A percentile compares a stretch with the other conserved stretches of the same genome.
Conservation (phyloP, 345 rosid genomes). For the Eucalyptus tenuipes region DNA sequence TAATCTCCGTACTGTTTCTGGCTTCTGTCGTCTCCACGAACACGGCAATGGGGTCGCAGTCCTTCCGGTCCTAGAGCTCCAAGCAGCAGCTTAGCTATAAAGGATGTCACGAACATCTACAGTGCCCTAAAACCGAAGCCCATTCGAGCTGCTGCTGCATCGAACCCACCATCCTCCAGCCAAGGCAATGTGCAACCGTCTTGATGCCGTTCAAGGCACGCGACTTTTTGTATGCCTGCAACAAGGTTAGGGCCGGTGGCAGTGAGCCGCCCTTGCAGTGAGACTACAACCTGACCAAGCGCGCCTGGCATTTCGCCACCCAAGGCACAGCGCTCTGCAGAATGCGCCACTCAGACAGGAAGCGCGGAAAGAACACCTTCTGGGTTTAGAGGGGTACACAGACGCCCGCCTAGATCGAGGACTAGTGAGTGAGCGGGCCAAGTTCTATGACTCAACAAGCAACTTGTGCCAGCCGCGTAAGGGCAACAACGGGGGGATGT, state of each 20-base stretch:
- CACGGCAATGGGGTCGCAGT: neutral
- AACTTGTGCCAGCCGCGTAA: neutral
- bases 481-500: neutral
- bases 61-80: neutral
- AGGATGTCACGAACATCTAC: rapidly evolving
- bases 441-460: neutral
- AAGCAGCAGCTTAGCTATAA: neutral
- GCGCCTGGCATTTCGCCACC: neutral
- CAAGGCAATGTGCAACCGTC: neutral
- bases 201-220: neutral
- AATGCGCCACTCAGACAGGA: neutral
- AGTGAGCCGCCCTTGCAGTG: neutral
- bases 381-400: neutral
- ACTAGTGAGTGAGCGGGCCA: neutral
- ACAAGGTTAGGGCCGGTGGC: neutral
- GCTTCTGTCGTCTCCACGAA: neutral
- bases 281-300: neutral
- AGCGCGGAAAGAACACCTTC: neutral
- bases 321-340: neutral
- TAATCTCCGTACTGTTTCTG: neutral
- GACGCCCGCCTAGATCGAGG: neutral
- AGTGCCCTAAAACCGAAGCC: neutral
- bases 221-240: neutral
- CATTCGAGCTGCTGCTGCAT: neutral
- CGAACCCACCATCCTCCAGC: neutral